These are phyloP conservation scores for Pythium dissotocum DNA, from an alignment of 352 stramenopile species.

Conservation along the genomic window DNA sequence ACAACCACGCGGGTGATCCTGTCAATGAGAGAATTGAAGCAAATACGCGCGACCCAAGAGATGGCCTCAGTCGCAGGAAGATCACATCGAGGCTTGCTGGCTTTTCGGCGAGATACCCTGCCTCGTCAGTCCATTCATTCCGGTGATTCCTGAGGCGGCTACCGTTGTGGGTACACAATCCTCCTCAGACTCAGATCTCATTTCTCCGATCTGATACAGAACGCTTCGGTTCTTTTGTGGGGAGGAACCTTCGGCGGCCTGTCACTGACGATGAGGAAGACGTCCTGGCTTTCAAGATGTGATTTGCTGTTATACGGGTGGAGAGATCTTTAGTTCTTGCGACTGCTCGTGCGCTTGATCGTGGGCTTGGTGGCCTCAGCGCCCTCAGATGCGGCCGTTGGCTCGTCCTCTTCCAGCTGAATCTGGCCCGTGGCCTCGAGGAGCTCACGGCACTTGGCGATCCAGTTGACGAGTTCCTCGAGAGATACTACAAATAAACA, in stretches of 20 bases:
- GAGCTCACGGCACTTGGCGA: constrained; percentile 84
- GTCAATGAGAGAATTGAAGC: too few relatives aligned
- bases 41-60: too few relatives aligned
- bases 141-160: too few relatives aligned
- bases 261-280: too few relatives aligned
- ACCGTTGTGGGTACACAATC: not conserved
- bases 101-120: too few relatives aligned
- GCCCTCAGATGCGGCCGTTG: constrained; percentile 17
- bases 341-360: constrained; percentile 67
- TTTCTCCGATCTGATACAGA: not conserved
- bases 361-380: constrained; percentile 46
- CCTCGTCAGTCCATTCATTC: too few relatives aligned
- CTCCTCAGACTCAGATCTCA: not conserved
- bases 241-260: too few relatives aligned
- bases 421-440: constrained; percentile 86
- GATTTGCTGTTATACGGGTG: not conserved
- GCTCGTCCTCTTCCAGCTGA: constrained; percentile 41
- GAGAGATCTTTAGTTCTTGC: constrained; percentile 60
- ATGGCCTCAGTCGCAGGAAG: too few relatives aligned
- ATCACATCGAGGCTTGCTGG: too few relatives aligned
- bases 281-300: not conserved
- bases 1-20: too few relatives aligned
- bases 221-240: too few relatives aligned
- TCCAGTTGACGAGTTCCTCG: constrained; percentile 91
- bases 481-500: constrained; percentile 81